These are phyloP conservation scores for Tylopilus balloui DNA, from an alignment of 768 basidiomycete genomes.

Conservation along the genomic window DNA sequence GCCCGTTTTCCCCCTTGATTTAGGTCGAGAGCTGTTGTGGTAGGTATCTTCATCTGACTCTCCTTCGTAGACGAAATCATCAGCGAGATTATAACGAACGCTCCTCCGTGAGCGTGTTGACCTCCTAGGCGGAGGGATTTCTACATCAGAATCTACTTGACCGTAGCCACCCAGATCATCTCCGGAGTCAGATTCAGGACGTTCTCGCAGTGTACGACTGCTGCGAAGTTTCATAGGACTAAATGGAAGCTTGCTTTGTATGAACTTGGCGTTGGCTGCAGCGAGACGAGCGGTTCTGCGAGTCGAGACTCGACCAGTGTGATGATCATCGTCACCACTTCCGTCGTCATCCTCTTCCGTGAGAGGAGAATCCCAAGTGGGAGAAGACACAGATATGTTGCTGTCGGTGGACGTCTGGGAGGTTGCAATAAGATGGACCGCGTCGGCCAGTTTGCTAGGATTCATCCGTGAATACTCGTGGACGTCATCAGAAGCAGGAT, in stretches of 20 bases:
- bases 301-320: background rate
- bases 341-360: conserved; percentile 29
- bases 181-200: conserved; percentile 33
- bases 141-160: conserved; percentile 28
- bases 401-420: conserved; percentile 10
- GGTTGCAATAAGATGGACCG: conserved; percentile 2
- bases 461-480: conserved; percentile 57
- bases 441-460: conserved; percentile 32
- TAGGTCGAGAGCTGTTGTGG: conserved; percentile 23
- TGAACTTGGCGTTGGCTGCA: background rate
- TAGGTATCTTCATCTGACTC: conserved; percentile 36
- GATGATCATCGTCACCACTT: conserved; percentile 16
- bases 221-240: conserved; percentile 62
- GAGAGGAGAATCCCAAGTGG: conserved; percentile 14
- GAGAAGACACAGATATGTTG: conserved; percentile 7
- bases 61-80: conserved; percentile 22
- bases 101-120: conserved; percentile 46
- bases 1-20: background rate
- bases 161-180: conserved; percentile 38
- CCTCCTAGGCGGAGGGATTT: conserved; percentile 33
- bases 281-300: conserved; percentile 21
- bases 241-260: conserved; percentile 48
- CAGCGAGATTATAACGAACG: conserved; percentile 35
- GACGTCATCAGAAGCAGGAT: conserved; percentile 51
- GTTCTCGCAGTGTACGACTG: conserved; percentile 22